These are phyloP conservation scores for Lentinula edodes DNA, from an alignment of 768 basidiomycete genomes.

Conservation along the genomic window DNA sequence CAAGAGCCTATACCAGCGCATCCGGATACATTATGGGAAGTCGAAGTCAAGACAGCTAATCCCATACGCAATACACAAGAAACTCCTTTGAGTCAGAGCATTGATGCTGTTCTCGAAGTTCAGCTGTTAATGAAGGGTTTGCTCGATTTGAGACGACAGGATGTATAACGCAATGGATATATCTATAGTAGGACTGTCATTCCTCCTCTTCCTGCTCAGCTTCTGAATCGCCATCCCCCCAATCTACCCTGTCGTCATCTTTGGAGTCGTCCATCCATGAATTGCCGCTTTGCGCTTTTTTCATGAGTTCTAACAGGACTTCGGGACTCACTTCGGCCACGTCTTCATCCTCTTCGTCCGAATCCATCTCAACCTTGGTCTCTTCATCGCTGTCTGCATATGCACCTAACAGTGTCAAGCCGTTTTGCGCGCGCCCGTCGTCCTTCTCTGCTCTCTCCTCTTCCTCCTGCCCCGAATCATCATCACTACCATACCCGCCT, in stretches of 20 bases:
- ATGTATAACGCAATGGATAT: conserved; percentile 33
- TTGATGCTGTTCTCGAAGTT: conserved; percentile 75
- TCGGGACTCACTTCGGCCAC: conserved; percentile 30
- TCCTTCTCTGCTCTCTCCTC: conserved; percentile 29
- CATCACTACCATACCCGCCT: conserved; percentile 55
- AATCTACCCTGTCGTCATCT: conserved; percentile 22
- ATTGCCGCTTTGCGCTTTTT: conserved; percentile 27
- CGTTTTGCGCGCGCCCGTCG: conserved; percentile 22
- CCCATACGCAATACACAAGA: conserved; percentile 77
- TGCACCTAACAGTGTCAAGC: conserved; percentile 34
- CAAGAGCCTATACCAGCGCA: conserved; percentile 75
- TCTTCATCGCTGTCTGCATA: conserved; percentile 46
- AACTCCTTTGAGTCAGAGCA: conserved; percentile 62
- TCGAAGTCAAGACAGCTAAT: conserved; percentile 78
- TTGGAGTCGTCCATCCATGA: conserved; percentile 18
- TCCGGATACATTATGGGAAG: conserved; percentile 78
- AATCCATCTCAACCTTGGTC: conserved; percentile 28
- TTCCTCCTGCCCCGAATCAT: conserved; percentile 25
- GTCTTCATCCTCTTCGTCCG: conserved; percentile 26
- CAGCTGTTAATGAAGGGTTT: conserved; percentile 83
- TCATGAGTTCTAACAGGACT: conserved; percentile 36
- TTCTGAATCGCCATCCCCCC: conserved; percentile 16
- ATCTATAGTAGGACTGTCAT: not conserved
- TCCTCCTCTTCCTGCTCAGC: conserved; percentile 20
- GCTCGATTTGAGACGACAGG: conserved; percentile 71